Evolutionary conservation across 1,284 basidiomycete genomes (phyloP), one percentile per base, ranked within the genome.

Genomic region (Fistulina hepatica): DNA sequence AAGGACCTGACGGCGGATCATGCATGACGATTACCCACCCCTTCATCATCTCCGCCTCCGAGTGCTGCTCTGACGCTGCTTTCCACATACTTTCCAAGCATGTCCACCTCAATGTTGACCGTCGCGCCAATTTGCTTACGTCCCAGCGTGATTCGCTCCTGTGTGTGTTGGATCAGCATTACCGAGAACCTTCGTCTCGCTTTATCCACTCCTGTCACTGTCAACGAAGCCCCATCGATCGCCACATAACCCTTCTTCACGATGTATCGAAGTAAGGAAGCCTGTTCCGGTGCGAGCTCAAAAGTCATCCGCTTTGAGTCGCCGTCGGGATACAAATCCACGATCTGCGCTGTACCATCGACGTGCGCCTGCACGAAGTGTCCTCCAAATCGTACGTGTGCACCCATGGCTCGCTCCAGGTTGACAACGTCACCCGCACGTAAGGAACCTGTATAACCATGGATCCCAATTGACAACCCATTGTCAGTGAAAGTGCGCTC

Each of bases 351-450:
- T 2, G 90, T 94, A 5, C 75, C 78, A 54, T 99, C 95, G 44
- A 98, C 85, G 58, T 97, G 92, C 15, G 86, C 92, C 88, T 93
- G 48, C 5, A 98, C 95, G 56, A 97, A 93, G 57, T 99, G 94
- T 5, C 94, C 94, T 20, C 94, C 94, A 53, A 98, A 97, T 31
- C 94, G 71, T 8, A 79, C 80, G 61, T 94, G 85, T 1, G 83
- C 81, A 11, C 78, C 79, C 90, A 98, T 93, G 3, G 94, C 94
- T 33, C 94, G 76, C 65, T 99, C 94, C 36, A 94, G 72, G 60
- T 98, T 97, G 38, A 97, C 76, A 47, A 76, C 70, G 49, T 89
- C 81, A 5, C 88, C 89, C 6, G n/a, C n/a, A n/a, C n/a, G n/a
- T n/a, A n/a, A n/a, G n/a, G n/a, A n/a, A n/a, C n/a, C n/a, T n/a